Percentiles rank a stretch among this genome's conserved stretches.
phyloP scores from a whole-genome alignment of 345 rosid species.

The Eucalyptus tenuipes region DNA sequence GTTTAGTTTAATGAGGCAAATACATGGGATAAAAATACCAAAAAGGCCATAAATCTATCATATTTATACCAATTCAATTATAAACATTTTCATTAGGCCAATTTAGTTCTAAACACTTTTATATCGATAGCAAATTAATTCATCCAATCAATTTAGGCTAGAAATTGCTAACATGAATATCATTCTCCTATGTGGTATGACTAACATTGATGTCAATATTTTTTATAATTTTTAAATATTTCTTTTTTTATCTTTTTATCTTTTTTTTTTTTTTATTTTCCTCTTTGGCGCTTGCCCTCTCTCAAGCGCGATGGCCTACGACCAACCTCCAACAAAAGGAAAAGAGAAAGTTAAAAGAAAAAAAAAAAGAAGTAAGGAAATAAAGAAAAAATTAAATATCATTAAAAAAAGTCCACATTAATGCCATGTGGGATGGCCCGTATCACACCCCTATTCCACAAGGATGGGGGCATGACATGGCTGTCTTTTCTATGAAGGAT shows the following conservation, averaged over 20 bases:
- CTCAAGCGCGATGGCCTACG: rapidly evolving
- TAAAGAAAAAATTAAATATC: no score
- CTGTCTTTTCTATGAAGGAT: neutral
- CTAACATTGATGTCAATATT: rapidly evolving
- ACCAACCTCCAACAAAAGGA: neutral
- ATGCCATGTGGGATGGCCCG: rapidly evolving
- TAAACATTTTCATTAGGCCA: rapidly evolving
- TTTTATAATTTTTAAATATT: no score
- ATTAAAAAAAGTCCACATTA: neutral
- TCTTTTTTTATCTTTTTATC: rapidly evolving
- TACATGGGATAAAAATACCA: neutral
- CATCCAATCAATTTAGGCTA: rapidly evolving
- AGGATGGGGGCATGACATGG: neutral
- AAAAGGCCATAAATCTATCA: rapidly evolving
- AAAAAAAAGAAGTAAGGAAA: no score
- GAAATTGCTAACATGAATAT: no score
- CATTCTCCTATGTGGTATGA: rapidly evolving
- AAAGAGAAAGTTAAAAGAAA: neutral
- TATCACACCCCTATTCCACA: no score
- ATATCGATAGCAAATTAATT: no score
- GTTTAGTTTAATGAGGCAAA: neutral
- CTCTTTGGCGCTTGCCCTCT: neutral
- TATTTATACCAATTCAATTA: no score
- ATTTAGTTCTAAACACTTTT: no score
- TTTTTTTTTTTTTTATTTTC: neutral